phyloP scores from a whole-genome alignment of 129 eudicot species.

The Glebionis coronaria region DNA sequence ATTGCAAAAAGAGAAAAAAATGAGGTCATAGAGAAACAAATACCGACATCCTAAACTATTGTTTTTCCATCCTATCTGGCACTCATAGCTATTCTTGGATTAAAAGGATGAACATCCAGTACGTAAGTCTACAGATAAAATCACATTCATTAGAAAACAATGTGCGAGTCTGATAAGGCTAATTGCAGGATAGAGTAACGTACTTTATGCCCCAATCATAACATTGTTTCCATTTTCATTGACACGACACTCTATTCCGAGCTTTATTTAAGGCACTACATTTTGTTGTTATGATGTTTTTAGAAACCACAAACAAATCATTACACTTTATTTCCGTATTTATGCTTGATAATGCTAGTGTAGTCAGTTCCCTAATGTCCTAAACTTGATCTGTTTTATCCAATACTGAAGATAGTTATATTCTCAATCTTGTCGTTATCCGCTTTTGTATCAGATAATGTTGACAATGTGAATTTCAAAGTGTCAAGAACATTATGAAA shows the following conservation, averaged over 20 bases:
- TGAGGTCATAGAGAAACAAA: slow-evolving; percentile 10
- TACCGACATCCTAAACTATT: slow-evolving; percentile 94
- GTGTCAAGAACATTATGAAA: not conserved
- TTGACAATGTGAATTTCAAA: not conserved
- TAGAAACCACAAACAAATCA: slow-evolving; percentile 1
- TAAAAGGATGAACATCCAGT: slow-evolving; percentile 97
- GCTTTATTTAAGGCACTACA: not conserved
- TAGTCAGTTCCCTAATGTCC: not conserved
- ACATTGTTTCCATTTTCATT: not conserved
- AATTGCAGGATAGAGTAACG: not conserved
- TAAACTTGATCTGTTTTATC: not conserved
- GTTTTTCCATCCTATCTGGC: slow-evolving; percentile 99
- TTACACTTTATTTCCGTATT: not conserved
- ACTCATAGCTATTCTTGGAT: slow-evolving; percentile 98
- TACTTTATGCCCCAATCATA: not conserved
- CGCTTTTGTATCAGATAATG: not conserved
- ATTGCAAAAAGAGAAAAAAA: slow-evolving; percentile 4
- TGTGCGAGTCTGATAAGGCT: not conserved
- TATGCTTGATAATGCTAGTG: not conserved
- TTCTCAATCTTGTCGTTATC: not conserved
- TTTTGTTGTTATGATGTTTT: slow-evolving; percentile 4
- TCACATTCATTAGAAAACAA: slow-evolving; percentile 21
- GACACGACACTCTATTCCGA: not conserved
- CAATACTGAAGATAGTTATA: not conserved
- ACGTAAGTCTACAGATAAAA: slow-evolving; percentile 69